phyloP scores from a whole-genome alignment of 345 rosid genomes.

The Zanthoxylum bungeanum region DNA sequence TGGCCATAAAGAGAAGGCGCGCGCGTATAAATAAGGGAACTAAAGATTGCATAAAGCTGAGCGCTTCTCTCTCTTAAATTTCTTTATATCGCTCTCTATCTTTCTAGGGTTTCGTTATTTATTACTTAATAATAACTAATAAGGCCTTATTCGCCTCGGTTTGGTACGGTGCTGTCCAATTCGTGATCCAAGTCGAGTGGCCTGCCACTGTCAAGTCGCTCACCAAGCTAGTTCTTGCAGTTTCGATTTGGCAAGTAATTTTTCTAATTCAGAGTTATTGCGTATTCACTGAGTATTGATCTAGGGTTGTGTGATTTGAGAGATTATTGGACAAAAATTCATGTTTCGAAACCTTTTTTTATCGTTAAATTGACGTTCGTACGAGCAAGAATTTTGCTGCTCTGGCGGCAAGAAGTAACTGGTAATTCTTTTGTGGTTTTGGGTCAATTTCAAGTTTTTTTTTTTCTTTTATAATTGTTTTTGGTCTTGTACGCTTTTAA shows the following conservation, averaged over 20 bases:
- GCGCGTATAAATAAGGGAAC: background rate
- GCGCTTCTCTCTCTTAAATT: background rate
- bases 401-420: background rate
- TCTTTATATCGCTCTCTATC: background rate
- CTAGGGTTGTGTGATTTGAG: background rate
- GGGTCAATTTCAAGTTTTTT: background rate
- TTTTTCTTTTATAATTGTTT: too few relatives aligned
- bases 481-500: background rate
- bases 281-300: background rate
- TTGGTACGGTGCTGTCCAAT: background rate
- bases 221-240: background rate
- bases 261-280: background rate
- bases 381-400: background rate
- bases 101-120: background rate
- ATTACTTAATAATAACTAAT: too few relatives aligned
- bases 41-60: background rate
- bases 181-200: background rate
- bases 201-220: background rate
- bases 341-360: background rate
- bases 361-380: background rate
- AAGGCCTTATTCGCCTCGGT: background rate
- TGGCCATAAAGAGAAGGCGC: background rate
- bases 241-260: background rate
- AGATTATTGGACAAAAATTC: background rate
- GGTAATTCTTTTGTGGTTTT: constrained; percentile 13